Evolutionary conservation across 805 yeast species (phyloP).

Genomic region (Peterozyma xylosa): DNA sequence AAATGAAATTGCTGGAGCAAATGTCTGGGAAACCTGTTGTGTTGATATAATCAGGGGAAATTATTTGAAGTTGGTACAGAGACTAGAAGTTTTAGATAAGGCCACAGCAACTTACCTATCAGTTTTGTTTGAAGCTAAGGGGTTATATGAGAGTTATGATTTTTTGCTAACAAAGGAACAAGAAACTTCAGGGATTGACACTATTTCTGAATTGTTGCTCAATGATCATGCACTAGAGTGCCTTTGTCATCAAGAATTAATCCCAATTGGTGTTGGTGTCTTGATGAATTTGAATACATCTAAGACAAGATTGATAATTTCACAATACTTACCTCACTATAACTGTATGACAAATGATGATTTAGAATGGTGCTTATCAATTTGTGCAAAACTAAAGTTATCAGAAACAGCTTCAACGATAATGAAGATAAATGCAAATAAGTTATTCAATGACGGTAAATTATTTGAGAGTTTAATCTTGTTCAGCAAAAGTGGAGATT

Average conservation of each 20-base stretch:
- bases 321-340: conserved; percentile 53
- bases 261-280: conserved; percentile 67
- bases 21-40: conserved; percentile 50
- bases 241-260: conserved; percentile 41
- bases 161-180: conserved; percentile 11
- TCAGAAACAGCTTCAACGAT: conserved; percentile 50
- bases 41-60: conserved; percentile 48
- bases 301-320: conserved; percentile 35
- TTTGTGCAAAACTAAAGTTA: conserved; percentile 62
- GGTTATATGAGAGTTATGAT: conserved; percentile 37
- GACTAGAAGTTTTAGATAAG: conserved; percentile 51
- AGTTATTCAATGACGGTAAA: conserved; percentile 45
- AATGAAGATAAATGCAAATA: conserved; percentile 40
- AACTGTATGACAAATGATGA: conserved; percentile 65
- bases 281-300: conserved; percentile 39
- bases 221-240: conserved; percentile 49
- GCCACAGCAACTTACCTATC: conserved; percentile 60
- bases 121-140: conserved; percentile 56
- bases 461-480: conserved; percentile 56
- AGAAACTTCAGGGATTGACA: conserved; percentile 5
- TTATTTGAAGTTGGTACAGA: conserved; percentile 47
- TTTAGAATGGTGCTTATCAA: conserved; percentile 68
- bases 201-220: conserved; percentile 46
- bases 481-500: conserved; percentile 57
- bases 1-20: conserved; percentile 19